phyloP scores from a whole-genome alignment of 106 monocot species.

The Narthecium ossifragum region DNA sequence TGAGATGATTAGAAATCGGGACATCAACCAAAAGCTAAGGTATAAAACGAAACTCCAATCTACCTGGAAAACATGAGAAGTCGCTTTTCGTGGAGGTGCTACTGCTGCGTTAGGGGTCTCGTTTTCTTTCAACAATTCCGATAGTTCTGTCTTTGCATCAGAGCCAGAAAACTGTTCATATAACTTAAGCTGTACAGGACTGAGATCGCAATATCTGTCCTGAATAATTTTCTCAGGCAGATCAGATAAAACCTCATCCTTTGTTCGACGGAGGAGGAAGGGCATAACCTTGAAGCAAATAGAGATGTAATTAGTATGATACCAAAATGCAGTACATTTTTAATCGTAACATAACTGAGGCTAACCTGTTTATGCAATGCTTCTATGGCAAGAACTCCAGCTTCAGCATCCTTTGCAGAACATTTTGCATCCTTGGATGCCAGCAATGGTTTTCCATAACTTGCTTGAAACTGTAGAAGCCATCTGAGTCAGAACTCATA shows the following conservation, averaged over 20 bases:
- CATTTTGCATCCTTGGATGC: conserved; percentile 93
- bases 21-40: not conserved
- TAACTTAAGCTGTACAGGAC: conserved; percentile 76
- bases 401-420: conserved; percentile 98
- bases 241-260: conserved; percentile 94
- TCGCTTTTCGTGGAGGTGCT: conserved; percentile 38
- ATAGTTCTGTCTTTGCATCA: conserved; percentile 66
- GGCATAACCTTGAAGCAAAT: conserved; percentile 76
- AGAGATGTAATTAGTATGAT: conserved; percentile 1
- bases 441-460: conserved; percentile 87
- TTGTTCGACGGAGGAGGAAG: conserved; percentile 90
- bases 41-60: not conserved
- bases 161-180: conserved; percentile 89
- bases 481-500: not conserved
- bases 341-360: not conserved
- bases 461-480: conserved; percentile 77
- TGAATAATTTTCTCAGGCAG: conserved; percentile 99
- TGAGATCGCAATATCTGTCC: conserved; percentile 93
- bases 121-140: conserved; percentile 40
- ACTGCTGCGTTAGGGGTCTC: conserved; percentile 19
- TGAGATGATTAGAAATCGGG: not conserved
- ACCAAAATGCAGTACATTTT: not conserved
- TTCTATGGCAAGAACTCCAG: conserved; percentile 97
- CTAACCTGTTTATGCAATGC: conserved; percentile 96
- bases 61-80: conserved; percentile 97